Conservation (phyloP, 352 stramenopile species). For the Globisporangium heterothallicum region DNA sequence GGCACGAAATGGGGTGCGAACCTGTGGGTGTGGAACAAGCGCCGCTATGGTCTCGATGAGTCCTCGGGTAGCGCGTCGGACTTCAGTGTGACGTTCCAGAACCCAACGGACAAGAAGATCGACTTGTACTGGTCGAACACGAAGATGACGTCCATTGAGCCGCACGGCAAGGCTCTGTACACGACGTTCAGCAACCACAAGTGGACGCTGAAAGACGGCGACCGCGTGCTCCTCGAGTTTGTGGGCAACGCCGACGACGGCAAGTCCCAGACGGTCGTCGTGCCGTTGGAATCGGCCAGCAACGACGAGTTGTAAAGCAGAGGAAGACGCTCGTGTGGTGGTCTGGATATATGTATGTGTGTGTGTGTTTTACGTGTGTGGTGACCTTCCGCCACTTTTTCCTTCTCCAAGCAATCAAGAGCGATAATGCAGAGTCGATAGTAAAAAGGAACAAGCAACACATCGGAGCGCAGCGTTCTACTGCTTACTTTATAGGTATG, state of each 20-base stretch:
- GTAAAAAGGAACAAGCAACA: too few relatives aligned
- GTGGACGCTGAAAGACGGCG: slow-evolving; percentile 59
- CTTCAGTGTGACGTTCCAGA: slow-evolving; percentile 64
- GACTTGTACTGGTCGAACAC: slow-evolving; percentile 64
- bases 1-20: slow-evolving; percentile 96
- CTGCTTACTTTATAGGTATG: too few relatives aligned
- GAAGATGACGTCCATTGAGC: slow-evolving; percentile 58
- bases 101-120: slow-evolving; percentile 46
- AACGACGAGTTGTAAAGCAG: slow-evolving; percentile 55
- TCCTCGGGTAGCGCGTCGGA: slow-evolving; percentile 18
- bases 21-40: slow-evolving; percentile 96
- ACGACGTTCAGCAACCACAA: slow-evolving; percentile 61
- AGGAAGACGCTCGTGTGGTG: too few relatives aligned
- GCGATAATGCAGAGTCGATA: too few relatives aligned
- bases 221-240: slow-evolving; percentile 50
- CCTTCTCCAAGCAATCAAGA: too few relatives aligned
- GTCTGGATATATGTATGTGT: slow-evolving; percentile 16
- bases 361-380: too few relatives aligned
- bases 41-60: slow-evolving; percentile 56
- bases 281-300: slow-evolving; percentile 25
- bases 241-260: slow-evolving; percentile 39
- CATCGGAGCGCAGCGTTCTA: too few relatives aligned
- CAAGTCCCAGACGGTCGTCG: slow-evolving; percentile 38
- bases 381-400: too few relatives aligned
- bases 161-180: slow-evolving; percentile 41